Conservation (phyloP, 495 filamentous ascomycete species). For the Massariosphaeria phaeospora region DNA sequence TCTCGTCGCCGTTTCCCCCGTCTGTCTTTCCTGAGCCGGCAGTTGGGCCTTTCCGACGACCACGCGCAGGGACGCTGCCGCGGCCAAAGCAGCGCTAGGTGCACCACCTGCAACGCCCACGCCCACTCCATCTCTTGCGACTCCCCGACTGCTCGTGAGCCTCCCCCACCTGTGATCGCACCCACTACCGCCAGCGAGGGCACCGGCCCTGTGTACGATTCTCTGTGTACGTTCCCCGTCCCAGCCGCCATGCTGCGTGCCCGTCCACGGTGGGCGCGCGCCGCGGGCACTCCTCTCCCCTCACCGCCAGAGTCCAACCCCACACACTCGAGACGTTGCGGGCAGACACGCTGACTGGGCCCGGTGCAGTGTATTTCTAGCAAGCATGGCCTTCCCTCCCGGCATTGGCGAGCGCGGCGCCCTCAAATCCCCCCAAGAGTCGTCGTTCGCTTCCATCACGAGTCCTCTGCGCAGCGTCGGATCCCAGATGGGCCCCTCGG, state of each 20-base stretch:
- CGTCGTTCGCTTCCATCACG: conserved; percentile 63
- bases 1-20: background rate
- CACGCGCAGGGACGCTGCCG: no score
- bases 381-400: conserved; percentile 60
- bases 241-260: background rate
- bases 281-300: conserved; percentile 8
- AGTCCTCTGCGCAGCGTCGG: conserved; percentile 49
- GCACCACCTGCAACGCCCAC: background rate
- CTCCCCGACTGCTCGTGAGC: conserved; percentile 2
- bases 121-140: background rate
- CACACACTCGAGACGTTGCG: conserved; percentile 11
- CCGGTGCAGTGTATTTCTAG: conserved; percentile 26
- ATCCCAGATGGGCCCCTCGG: conserved; percentile 22
- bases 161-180: conserved; percentile 14
- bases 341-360: conserved; percentile 16
- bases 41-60: background rate
- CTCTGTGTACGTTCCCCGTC: conserved; percentile 14
- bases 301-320: conserved; percentile 23
- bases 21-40: conserved; percentile 12
- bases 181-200: conserved; percentile 12
- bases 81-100: no score
- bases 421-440: conserved; percentile 67
- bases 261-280: conserved; percentile 3
- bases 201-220: conserved; percentile 27
- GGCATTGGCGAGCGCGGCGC: conserved; percentile 62